These are phyloP conservation scores for Marasmius sp. DNA, from an alignment of 1,284 basidiomycete genomes.

Conservation along the genomic window DNA sequence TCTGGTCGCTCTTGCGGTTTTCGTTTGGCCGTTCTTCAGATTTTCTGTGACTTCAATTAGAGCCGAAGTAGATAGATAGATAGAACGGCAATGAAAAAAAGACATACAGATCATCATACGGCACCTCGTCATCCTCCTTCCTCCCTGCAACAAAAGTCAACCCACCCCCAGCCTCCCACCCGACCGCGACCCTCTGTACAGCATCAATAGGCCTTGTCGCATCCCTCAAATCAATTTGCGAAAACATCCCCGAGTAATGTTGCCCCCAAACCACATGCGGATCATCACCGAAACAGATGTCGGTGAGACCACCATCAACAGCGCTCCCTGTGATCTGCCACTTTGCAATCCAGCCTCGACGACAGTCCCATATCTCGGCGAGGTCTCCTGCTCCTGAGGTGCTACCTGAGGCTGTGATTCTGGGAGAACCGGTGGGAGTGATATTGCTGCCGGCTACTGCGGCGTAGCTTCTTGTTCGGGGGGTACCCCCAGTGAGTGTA, in stretches of 20 bases:
- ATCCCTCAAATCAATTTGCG: conserved; percentile 75
- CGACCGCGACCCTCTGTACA: conserved; percentile 63
- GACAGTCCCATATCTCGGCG: conserved; percentile 88
- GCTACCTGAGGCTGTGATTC: not conserved
- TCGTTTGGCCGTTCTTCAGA: conserved; percentile 42
- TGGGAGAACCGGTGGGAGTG: not conserved
- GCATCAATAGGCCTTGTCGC: conserved; percentile 66
- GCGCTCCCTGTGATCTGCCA: conserved; percentile 69
- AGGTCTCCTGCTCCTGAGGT: conserved; percentile 38
- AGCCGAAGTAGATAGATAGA: conserved; percentile 7
- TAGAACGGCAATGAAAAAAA: conserved; percentile 2
- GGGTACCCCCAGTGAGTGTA: not conserved
- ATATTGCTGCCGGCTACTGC: not conserved
- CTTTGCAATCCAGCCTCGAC: conserved; percentile 80
- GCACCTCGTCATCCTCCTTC: conserved; percentile 63
- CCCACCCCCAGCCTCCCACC: conserved; percentile 72
- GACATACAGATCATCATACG: conserved; percentile 83
- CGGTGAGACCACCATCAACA: conserved; percentile 69
- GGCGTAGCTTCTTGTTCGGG: not conserved
- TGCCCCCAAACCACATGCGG: conserved; percentile 75
- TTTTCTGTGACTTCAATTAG: conserved; percentile 36
- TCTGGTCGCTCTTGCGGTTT: conserved; percentile 38
- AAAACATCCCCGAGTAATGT: conserved; percentile 77
- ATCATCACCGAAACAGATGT: conserved; percentile 66
- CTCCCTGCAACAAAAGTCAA: conserved; percentile 70